Conservation (phyloP, 495 filamentous ascomycete genomes). For the Tuber aestivum region DNA sequence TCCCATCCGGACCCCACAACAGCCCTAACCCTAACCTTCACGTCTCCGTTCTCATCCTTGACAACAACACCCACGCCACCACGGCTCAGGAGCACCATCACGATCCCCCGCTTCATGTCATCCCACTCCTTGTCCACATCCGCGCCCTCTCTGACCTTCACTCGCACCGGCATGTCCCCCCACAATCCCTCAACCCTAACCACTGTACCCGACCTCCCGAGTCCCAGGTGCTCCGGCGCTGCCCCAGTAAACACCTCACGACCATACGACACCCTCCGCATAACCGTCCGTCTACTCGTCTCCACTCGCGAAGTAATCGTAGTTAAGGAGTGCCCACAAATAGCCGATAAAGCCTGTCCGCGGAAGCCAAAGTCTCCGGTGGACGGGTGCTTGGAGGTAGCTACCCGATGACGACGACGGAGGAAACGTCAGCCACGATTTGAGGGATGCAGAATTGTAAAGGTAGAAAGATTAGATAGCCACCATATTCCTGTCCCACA, state of each 20-base stretch:
- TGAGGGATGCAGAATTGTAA: background rate
- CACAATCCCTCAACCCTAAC: conserved; percentile 81
- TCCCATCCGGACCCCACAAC: conserved; percentile 18
- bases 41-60: conserved; percentile 43
- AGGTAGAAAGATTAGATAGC: conserved; percentile 28
- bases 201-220: conserved; percentile 64
- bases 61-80: conserved; percentile 45
- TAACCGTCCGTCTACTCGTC: conserved; percentile 59
- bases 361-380: conserved; percentile 57
- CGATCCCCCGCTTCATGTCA: conserved; percentile 53
- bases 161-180: conserved; percentile 92
- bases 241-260: conserved; percentile 45
- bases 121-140: conserved; percentile 66
- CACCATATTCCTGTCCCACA: conserved; percentile 63
- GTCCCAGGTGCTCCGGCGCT: conserved; percentile 47
- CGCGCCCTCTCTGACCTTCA: conserved; percentile 52
- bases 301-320: conserved; percentile 72
- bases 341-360: conserved; percentile 71
- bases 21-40: conserved; percentile 32
- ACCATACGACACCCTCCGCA: conserved; percentile 46
- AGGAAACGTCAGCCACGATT: background rate
- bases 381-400: conserved; percentile 67
- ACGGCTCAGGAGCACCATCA: conserved; percentile 65
- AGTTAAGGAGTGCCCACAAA: conserved; percentile 69
- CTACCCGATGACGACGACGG: conserved; percentile 44